These are phyloP conservation scores for Sphagnum contortum DNA, from an alignment of 225 moss, liverwort and hornwort genomes.

Conservation along the genomic window DNA sequence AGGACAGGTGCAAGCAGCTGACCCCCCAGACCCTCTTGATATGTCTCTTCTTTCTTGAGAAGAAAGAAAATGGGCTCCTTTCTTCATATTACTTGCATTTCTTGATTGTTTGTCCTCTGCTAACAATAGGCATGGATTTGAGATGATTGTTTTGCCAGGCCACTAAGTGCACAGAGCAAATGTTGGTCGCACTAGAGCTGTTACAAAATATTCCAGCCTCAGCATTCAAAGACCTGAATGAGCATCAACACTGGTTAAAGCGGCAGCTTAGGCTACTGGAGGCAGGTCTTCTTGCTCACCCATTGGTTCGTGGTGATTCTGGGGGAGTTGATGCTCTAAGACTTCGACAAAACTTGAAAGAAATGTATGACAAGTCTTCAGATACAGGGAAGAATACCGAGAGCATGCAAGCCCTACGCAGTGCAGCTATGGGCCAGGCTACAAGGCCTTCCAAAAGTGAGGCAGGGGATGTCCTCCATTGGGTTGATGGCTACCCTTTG, in stretches of 20 bases:
- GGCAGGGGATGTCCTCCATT: slow-evolving; percentile 48
- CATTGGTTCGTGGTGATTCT: slow-evolving; percentile 43
- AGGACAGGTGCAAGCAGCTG: slow-evolving; percentile 23
- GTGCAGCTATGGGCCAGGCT: slow-evolving; percentile 69
- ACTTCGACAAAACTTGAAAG: slow-evolving; percentile 59
- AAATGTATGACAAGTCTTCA: slow-evolving; percentile 48
- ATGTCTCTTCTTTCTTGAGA: not conserved
- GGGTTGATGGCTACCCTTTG: slow-evolving; percentile 85
- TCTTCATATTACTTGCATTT: not conserved
- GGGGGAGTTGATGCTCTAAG: slow-evolving; percentile 54
- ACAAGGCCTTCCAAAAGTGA: slow-evolving; percentile 52
- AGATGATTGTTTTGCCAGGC: slow-evolving; percentile 26
- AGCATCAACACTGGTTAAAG: slow-evolving; percentile 69
- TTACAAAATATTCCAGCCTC: slow-evolving; percentile 62
- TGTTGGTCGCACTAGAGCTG: slow-evolving; percentile 82
- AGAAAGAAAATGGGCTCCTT: not conserved
- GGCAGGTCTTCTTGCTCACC: slow-evolving; percentile 74
- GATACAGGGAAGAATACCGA: slow-evolving; percentile 74
- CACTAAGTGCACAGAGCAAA: slow-evolving; percentile 67
- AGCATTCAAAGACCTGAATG: slow-evolving; percentile 45
- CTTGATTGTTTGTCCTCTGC: not conserved
- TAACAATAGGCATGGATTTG: not conserved
- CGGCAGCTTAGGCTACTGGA: slow-evolving; percentile 72
- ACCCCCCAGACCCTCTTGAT: not conserved
- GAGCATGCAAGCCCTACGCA: slow-evolving; percentile 63